Evolutionary conservation across 176 grass and related monocot genomes (phyloP).

Genomic region (Panicum miliaceum): DNA sequence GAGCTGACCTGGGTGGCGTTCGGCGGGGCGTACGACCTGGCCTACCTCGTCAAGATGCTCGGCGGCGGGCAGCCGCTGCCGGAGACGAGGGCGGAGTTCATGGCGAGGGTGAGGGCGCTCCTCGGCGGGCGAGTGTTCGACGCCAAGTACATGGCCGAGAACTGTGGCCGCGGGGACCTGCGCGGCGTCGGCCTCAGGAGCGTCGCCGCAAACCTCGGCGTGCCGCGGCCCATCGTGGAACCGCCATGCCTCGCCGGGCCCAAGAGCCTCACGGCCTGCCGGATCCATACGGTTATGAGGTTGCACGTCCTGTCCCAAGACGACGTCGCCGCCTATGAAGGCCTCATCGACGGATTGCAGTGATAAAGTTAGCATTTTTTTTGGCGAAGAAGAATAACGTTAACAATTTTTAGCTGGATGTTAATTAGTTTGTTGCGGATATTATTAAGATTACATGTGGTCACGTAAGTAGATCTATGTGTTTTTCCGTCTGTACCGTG

Average conservation of each 20-base stretch:
- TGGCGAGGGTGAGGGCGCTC: background rate
- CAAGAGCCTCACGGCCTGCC: background rate
- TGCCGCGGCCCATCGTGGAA: background rate
- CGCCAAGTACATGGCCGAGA: background rate
- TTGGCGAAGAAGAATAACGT: no score
- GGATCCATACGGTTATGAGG: background rate
- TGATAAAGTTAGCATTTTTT: no score
- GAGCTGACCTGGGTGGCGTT: constrained; percentile 1
- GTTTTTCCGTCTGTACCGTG: no score
- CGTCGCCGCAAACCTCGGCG: background rate
- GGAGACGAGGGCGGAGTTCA: background rate
- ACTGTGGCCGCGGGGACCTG: background rate
- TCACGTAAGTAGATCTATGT: no score
- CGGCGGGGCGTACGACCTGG: background rate
- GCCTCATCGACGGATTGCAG: background rate
- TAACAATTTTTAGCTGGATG: background rate
- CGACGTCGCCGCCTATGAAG: background rate
- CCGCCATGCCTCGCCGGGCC: background rate
- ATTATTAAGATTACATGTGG: no score
- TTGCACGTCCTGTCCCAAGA: background rate
- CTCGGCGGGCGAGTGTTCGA: background rate
- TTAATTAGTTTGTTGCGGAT: no score
- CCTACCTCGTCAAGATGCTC: constrained; percentile 11
- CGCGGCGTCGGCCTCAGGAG: background rate
- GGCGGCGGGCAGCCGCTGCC: background rate